Percentiles rank a stretch among this genome's conserved stretches.
Conservation (phyloP, 1,284 basidiomycete genomes). For the Moniliophthora roreri region DNA sequence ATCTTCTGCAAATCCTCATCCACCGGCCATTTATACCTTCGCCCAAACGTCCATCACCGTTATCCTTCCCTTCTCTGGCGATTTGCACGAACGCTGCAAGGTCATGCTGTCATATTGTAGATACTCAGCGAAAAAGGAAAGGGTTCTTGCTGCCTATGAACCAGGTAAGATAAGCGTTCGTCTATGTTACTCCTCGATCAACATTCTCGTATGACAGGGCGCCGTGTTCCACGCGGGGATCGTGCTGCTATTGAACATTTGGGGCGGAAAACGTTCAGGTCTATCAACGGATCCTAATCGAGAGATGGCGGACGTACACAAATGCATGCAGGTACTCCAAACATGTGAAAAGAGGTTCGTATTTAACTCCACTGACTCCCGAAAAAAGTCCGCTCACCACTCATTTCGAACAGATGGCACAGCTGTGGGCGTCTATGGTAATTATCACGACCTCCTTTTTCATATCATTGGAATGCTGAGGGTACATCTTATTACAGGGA, state of each 20-base stretch:
- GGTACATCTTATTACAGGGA: slow-evolving; percentile 42
- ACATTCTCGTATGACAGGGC: not conserved
- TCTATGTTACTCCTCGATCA: not conserved
- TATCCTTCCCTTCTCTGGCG: slow-evolving; percentile 72
- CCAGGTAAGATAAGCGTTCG: slow-evolving; percentile 40
- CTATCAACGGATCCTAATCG: slow-evolving; percentile 52
- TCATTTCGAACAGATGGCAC: slow-evolving; percentile 40
- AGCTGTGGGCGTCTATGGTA: slow-evolving; percentile 42
- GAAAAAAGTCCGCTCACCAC: too few relatives aligned
- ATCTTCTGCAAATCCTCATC: slow-evolving; percentile 75
- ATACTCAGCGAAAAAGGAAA: slow-evolving; percentile 45
- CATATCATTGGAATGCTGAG: not conserved
- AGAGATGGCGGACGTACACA: slow-evolving; percentile 70
- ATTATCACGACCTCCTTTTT: slow-evolving; percentile 5
- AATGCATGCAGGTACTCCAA: slow-evolving; percentile 64
- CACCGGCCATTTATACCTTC: slow-evolving; percentile 84
- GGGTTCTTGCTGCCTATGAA: slow-evolving; percentile 33
- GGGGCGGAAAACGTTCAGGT: slow-evolving; percentile 67
- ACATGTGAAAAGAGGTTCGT: too few relatives aligned
- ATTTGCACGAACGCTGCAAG: slow-evolving; percentile 88
- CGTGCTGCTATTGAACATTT: slow-evolving; percentile 74
- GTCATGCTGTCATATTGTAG: slow-evolving; percentile 74
- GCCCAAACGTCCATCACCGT: slow-evolving; percentile 51
- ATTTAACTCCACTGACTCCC: too few relatives aligned
- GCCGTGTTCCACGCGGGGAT: slow-evolving; percentile 63